A percentile compares a stretch with the other conserved stretches of the same genome.
These are phyloP conservation scores for Phytophthora sojae DNA, from an alignment of 352 stramenopile genomes.

Conservation along the genomic window DNA sequence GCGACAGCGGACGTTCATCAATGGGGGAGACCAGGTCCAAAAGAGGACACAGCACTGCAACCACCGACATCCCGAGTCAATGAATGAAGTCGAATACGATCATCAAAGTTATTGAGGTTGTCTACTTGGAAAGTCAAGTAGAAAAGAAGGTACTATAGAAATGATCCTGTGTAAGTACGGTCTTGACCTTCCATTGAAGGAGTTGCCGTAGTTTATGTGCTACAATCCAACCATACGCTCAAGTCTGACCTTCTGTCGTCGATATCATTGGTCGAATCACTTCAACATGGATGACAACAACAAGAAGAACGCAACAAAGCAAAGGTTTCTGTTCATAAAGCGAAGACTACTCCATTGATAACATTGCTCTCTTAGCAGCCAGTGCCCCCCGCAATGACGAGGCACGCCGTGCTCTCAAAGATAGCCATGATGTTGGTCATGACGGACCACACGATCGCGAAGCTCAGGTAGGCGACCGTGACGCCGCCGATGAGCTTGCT, in stretches of 20 bases:
- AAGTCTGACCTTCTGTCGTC: background rate
- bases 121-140: too few species aligned
- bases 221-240: background rate
- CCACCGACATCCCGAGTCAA: too few species aligned
- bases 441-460: conserved; percentile 12
- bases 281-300: background rate
- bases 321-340: too few species aligned
- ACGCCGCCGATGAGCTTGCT: conserved; percentile 16
- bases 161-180: too few species aligned
- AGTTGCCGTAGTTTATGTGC: background rate
- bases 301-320: background rate
- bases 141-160: too few species aligned
- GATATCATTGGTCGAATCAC: background rate
- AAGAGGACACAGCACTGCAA: too few species aligned
- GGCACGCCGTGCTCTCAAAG: background rate
- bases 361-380: background rate
- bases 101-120: too few species aligned
- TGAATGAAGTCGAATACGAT: too few species aligned
- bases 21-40: too few species aligned
- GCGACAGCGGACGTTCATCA: too few species aligned
- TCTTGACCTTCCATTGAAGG: too few species aligned
- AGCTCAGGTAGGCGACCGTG: conserved; percentile 13
- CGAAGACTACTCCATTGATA: too few species aligned
- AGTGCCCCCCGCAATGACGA: background rate
- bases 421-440: conserved; percentile 29